Evolutionary conservation across 495 filamentous ascomycete genomes (phyloP), one percentile per base, ranked within the genome.

Genomic region (Aspergillus mulundensis): DNA sequence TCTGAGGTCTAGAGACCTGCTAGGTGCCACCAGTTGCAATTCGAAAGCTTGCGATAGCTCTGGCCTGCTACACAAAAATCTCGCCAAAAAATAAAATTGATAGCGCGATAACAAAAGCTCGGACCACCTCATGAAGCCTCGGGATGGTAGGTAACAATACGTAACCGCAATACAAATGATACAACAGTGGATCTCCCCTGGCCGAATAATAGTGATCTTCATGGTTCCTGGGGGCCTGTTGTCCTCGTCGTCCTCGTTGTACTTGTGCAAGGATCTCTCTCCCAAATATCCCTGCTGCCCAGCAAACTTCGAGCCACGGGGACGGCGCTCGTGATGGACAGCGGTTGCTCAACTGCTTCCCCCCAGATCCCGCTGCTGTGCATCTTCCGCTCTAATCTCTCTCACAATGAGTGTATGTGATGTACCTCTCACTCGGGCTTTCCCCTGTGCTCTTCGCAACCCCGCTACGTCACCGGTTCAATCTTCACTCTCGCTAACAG

Each of bases 391-490:
- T 62, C 58, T 52, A 44, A 57, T 63, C 56, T 53, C 56, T 47
- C 47, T 59, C 65, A 72, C 49, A 56, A 76, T 76, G 73, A 57
- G 70, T 61, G 73, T 74, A 66, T 62, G 73, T 73, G 10, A 36
- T 41, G 39, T 10, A 45, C 38, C 44, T 7, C 53, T 50, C 20
- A 51, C 28, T 32, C 25, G 12, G 12, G 20, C 30, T n/a, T 30
- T 25, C 41, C 38, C 55, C 16, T 43, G 41, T 50, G 20, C 21
- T 41, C 56, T 32, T 45, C 38, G 39, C 44, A 50, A 21, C 54
- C 51, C 54, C 53, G 46, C 50, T 38, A 21, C 34, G 40, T 43
- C 23, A 46, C 19, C 7, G 58, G 18, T 36, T 43, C 24, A 23
- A 23, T 10, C 28, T 1, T 20, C 30, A 40, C 2, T 2, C 24